These are phyloP conservation scores for Monosiga brevicollis DNA, from an alignment of 78 protist genomes.

Conservation along the genomic window DNA sequence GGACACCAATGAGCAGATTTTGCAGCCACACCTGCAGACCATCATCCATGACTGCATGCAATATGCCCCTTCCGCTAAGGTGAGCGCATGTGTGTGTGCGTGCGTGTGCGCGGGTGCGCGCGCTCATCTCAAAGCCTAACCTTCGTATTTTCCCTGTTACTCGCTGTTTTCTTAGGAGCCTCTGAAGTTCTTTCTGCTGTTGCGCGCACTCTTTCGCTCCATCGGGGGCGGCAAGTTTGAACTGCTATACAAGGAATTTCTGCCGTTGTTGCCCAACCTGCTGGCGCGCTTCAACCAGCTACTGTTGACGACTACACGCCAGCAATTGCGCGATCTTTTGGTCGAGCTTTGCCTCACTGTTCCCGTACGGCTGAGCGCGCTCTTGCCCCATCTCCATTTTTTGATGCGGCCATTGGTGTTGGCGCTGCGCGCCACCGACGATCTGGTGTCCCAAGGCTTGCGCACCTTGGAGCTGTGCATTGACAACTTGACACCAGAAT, in stretches of 20 bases:
- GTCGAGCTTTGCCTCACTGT: conserved; percentile 82
- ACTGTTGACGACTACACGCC: background rate
- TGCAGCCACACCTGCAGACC: conserved; percentile 45
- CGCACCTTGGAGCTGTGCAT: conserved; percentile 70
- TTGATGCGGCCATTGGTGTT: conserved; percentile 64
- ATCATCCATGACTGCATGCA: conserved; percentile 31
- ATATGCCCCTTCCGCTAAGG: too few relatives aligned
- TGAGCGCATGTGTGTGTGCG: conserved; percentile 4
- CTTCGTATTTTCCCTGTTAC: too few relatives aligned
- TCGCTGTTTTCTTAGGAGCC: conserved; percentile 21
- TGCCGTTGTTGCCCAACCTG: conserved; percentile 56
- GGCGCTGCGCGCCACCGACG: conserved; percentile 38
- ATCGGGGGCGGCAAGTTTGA: conserved; percentile 73
- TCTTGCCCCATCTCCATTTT: conserved; percentile 62
- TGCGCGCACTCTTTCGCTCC: conserved; percentile 51
- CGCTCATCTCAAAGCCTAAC: too few relatives aligned
- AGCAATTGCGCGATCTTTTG: conserved; percentile 34
- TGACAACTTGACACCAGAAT: conserved; percentile 67
- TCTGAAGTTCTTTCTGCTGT: conserved; percentile 34
- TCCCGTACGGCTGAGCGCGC: conserved; percentile 62
- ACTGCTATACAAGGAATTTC: conserved; percentile 53
- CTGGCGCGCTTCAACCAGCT: conserved; percentile 52
- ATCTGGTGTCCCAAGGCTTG: conserved; percentile 42
- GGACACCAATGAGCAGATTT: conserved; percentile 52
- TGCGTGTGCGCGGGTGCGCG: too few relatives aligned